Percentiles rank a stretch among this genome's conserved stretches.
Evolutionary conservation across 2,329 filamentous ascomycete species (phyloP).

Genomic region (Colletotrichum neosansevieriae): DNA sequence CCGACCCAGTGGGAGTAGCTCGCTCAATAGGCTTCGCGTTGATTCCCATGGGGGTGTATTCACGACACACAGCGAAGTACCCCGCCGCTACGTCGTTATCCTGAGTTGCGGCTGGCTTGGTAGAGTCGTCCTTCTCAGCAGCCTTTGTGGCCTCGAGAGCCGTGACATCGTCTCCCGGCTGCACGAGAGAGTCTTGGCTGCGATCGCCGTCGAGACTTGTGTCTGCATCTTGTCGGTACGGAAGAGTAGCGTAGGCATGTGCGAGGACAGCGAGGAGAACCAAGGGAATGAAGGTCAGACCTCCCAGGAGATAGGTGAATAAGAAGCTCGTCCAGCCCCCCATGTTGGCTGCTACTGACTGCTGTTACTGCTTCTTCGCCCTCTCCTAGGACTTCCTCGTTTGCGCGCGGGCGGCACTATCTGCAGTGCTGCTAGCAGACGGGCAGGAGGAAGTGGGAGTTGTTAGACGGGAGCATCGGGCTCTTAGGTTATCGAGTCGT

Average conservation of each 20-base stretch:
- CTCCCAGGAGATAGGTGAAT: constrained; percentile 84
- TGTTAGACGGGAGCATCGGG: constrained; percentile 30
- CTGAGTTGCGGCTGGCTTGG: constrained; percentile 63
- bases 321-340: constrained; percentile 70
- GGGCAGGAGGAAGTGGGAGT: constrained; percentile 17
- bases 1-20: constrained; percentile 80
- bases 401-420: constrained; percentile 21
- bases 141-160: constrained; percentile 70
- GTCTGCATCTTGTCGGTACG: constrained; percentile 59
- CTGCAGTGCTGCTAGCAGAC: constrained; percentile 32
- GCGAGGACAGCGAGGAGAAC: constrained; percentile 70
- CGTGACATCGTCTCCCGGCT: constrained; percentile 73
- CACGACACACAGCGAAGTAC: constrained; percentile 94
- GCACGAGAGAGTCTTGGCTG: constrained; percentile 54
- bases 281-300: constrained; percentile 87
- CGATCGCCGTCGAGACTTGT: constrained; percentile 50
- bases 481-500: constrained; percentile 12
- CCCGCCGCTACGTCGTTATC: constrained; percentile 86
- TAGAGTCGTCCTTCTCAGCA: constrained; percentile 68
- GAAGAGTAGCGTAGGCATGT: constrained; percentile 78
- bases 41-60: constrained; percentile 91
- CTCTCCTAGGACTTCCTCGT: constrained; percentile 13
- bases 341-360: constrained; percentile 52
- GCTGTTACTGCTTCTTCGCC: not conserved
- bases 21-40: constrained; percentile 94